These are phyloP conservation scores for Polyporus arcularius DNA, from an alignment of 768 basidiomycete species.

Conservation along the genomic window DNA sequence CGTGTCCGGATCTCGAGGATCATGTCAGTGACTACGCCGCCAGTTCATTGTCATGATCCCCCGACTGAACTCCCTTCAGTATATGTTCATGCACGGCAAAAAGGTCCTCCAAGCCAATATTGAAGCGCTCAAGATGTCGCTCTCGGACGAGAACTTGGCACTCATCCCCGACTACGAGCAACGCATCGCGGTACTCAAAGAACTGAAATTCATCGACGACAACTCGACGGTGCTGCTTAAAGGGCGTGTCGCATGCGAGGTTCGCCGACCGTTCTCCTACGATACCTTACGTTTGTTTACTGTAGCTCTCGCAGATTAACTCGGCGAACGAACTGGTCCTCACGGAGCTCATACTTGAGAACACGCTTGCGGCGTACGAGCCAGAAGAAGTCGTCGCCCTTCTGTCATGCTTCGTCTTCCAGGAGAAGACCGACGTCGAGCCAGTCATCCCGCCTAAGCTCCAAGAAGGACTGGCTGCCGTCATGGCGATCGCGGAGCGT, in stretches of 20 bases:
- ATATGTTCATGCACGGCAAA: constrained; percentile 70
- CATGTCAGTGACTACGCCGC: constrained; percentile 59
- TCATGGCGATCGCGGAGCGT: constrained; percentile 74
- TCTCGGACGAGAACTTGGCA: constrained; percentile 97
- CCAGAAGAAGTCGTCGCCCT: constrained; percentile 97
- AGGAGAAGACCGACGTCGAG: constrained; percentile 94
- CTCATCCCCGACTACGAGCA: constrained; percentile 97
- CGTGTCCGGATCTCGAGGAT: constrained; percentile 67
- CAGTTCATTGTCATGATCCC: not conserved
- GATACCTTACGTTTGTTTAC: not conserved
- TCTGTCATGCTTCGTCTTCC: constrained; percentile 95
- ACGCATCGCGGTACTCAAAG: constrained; percentile 85
- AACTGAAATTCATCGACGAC: constrained; percentile 91
- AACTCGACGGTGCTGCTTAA: constrained; percentile 95
- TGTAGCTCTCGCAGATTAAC: constrained; percentile 69
- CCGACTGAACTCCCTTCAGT: constrained; percentile 48
- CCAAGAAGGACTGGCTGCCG: constrained; percentile 76
- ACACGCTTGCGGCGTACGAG: constrained; percentile 85
- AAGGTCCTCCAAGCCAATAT: constrained; percentile 76
- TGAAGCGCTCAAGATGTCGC: constrained; percentile 73
- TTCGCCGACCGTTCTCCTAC: constrained; percentile 30
- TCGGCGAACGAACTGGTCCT: constrained; percentile 96
- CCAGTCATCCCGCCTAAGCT: constrained; percentile 80
- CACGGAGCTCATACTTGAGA: constrained; percentile 96
- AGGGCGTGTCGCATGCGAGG: constrained; percentile 98